Conservation (phyloP, 2,329 filamentous ascomycete genomes). For the Capronia coronata region DNA sequence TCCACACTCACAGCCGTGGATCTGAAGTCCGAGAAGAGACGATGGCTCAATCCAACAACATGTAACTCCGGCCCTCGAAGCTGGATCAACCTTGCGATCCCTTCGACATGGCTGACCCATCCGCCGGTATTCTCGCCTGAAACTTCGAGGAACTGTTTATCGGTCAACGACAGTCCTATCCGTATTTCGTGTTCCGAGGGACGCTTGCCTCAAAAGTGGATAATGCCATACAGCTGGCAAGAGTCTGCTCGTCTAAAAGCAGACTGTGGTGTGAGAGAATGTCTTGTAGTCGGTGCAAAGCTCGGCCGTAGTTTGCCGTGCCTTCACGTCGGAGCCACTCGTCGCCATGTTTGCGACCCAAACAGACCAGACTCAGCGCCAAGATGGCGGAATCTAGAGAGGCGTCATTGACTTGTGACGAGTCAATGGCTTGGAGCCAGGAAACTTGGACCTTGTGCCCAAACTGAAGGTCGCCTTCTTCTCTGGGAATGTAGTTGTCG, state of each 20-base stretch:
- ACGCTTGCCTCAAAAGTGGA: slow-evolving; percentile 7
- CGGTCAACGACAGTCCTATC: neutral
- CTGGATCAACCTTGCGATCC: slow-evolving; percentile 28
- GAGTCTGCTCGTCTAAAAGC: slow-evolving; percentile 12
- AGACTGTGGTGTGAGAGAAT: slow-evolving; percentile 9
- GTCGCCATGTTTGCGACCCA: slow-evolving; percentile 10
- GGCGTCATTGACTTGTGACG: slow-evolving; percentile 1
- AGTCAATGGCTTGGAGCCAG: slow-evolving; percentile 12
- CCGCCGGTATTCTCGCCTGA: slow-evolving; percentile 8
- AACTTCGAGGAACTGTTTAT: slow-evolving; percentile 4
- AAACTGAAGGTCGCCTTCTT: neutral
- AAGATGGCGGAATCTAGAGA: slow-evolving; percentile 10
- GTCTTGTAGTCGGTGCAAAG: slow-evolving; percentile 8
- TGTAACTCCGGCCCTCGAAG: slow-evolving; percentile 32
- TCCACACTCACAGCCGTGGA: slow-evolving; percentile 20
- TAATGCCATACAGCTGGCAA: slow-evolving; percentile 13
- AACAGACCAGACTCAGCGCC: slow-evolving; percentile 8
- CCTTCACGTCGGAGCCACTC: slow-evolving; percentile 9
- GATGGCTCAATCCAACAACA: slow-evolving; percentile 31
- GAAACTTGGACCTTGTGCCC: slow-evolving; percentile 1
- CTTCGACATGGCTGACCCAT: slow-evolving; percentile 11
- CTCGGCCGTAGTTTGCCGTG: slow-evolving; percentile 12
- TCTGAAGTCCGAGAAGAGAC: slow-evolving; percentile 33
- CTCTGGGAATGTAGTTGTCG: slow-evolving; percentile 6
- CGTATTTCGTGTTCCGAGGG: neutral